phyloP scores from a whole-genome alignment of 805 yeast species.

The Lipomyces yamadae region DNA sequence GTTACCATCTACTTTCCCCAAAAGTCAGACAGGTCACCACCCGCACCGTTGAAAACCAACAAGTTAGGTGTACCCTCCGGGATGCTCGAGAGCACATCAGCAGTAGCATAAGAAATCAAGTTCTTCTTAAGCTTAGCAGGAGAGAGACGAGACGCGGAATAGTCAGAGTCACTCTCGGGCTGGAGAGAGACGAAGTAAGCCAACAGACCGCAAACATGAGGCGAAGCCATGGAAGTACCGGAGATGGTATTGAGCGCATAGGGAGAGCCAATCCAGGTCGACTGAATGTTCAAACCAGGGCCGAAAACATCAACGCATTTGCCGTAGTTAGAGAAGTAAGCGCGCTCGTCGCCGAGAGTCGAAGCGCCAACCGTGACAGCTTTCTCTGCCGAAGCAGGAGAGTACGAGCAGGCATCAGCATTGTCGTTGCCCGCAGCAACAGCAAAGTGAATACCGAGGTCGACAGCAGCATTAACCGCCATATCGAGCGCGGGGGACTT shows the following conservation, averaged over 20 bases:
- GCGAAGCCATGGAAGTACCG: slow-evolving; percentile 70
- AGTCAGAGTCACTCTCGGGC: slow-evolving; percentile 57
- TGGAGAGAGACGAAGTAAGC: slow-evolving; percentile 61
- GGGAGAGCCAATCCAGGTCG: slow-evolving; percentile 60
- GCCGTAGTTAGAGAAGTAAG: slow-evolving; percentile 95
- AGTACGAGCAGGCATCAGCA: slow-evolving; percentile 61
- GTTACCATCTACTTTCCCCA: slow-evolving; percentile 45
- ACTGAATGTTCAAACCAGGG: slow-evolving; percentile 75
- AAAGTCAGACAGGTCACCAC: slow-evolving; percentile 57
- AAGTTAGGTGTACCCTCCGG: slow-evolving; percentile 60
- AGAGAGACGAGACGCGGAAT: slow-evolving; percentile 47
- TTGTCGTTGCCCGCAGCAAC: slow-evolving; percentile 70
- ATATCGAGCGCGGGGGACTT: slow-evolving; percentile 60
- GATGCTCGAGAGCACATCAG: slow-evolving; percentile 53
- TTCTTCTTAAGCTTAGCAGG: slow-evolving; percentile 53
- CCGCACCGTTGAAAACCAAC: slow-evolving; percentile 64
- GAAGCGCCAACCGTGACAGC: slow-evolving; percentile 96
- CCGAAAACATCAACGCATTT: slow-evolving; percentile 95
- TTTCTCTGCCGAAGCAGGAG: slow-evolving; percentile 64
- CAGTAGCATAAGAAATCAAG: slow-evolving; percentile 58
- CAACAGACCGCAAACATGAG: slow-evolving; percentile 62
- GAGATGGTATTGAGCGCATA: slow-evolving; percentile 59
- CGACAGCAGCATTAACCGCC: slow-evolving; percentile 63
- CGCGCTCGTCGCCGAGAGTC: slow-evolving; percentile 84
- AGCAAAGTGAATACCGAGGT: slow-evolving; percentile 61